These are phyloP conservation scores for Dispira parvispora DNA, from an alignment of 192 early-diverging fungal species.

Conservation along the genomic window DNA sequence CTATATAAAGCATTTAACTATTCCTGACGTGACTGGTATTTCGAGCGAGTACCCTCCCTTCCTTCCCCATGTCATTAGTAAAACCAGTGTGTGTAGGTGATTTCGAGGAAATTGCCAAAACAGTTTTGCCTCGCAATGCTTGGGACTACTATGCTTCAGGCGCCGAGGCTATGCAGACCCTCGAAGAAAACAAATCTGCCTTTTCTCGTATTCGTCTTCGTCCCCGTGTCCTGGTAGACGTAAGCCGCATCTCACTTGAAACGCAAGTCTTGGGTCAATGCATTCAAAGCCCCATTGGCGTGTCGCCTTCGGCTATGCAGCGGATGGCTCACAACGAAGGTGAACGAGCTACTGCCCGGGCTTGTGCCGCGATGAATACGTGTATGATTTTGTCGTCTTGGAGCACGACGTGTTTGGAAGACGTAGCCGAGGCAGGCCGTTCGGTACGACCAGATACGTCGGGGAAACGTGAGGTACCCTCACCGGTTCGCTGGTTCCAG, in stretches of 20 bases:
- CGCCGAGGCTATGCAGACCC: conserved; percentile 32
- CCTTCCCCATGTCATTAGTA: too few species aligned
- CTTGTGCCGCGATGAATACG: conserved; percentile 23
- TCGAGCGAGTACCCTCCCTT: too few species aligned
- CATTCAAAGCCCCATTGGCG: conserved; percentile 44
- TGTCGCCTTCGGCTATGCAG: conserved; percentile 65
- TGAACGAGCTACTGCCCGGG: conserved; percentile 44
- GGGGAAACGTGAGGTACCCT: conserved; percentile 3
- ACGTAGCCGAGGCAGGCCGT: conserved; percentile 24
- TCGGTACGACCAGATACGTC: background rate
- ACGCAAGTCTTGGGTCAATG: conserved; percentile 43
- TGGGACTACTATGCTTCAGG: conserved; percentile 38
- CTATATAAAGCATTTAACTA: too few species aligned
- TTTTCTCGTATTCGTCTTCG: conserved; percentile 29
- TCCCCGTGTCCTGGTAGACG: conserved; percentile 59
- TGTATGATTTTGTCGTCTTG: conserved; percentile 43
- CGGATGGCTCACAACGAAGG: conserved; percentile 47
- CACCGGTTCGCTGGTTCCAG: conserved; percentile 47
- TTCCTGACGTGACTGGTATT: too few species aligned
- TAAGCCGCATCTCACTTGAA: conserved; percentile 39
- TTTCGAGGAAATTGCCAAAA: conserved; percentile 21
- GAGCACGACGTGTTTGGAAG: conserved; percentile 41
- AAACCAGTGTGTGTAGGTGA: conserved; percentile 30
- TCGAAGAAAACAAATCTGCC: conserved; percentile 24
- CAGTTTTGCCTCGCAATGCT: conserved; percentile 18